Evolutionary conservation across 371 early-diverging fungal species (phyloP), one percentile per base, ranked within the genome.

Genomic region (Apophysomyces ossiformis): DNA sequence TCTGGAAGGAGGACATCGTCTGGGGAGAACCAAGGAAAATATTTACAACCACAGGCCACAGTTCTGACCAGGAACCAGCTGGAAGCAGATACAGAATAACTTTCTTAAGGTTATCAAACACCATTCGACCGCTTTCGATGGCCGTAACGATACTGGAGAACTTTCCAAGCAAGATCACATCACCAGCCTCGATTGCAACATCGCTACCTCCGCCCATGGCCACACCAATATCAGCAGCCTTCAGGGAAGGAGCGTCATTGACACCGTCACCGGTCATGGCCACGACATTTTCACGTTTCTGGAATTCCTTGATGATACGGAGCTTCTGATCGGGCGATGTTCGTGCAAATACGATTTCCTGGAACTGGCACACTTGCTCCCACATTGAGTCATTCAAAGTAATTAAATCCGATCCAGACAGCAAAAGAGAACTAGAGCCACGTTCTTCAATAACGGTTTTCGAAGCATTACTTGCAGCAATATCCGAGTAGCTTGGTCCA

Each of bases 201-300:
- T 93, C 92, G 13, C 88, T 88, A 15, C 92, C 91, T 50, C 82
- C 69, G 8, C 90, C 89, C 79, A 96, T 85, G 35, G 94, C 90
- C 35, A 96, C 75, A 64, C 94, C 93, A 13, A 95, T 88, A 68
- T 93, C 85, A 9, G 95, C 93, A 39, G 83, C 85, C 57, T 86
- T 88, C 46, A 91, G 80, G 37, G 95, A 95, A 6, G 94, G 94
- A 57, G 93, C 89, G 71, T 98, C 99, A 70, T 97, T 97, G 18
- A 95, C 96, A 58, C 96, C 99, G 79, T 97, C 99, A 38, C 85
- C 99, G 36, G 93, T 93, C 58, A 95, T 91, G 0, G 89, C 93
- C 18, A 92, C 90, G 7, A 84, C 76, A 61, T 85, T 75, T 35
- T 86, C 91, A 54, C 92, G 85, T 7, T 77, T 75, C 62, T 89